A percentile compares a stretch with the other conserved stretches of the same genome.
These are phyloP conservation scores for Metarhizium album DNA, from an alignment of 2,329 filamentous ascomycete species.

Conservation along the genomic window DNA sequence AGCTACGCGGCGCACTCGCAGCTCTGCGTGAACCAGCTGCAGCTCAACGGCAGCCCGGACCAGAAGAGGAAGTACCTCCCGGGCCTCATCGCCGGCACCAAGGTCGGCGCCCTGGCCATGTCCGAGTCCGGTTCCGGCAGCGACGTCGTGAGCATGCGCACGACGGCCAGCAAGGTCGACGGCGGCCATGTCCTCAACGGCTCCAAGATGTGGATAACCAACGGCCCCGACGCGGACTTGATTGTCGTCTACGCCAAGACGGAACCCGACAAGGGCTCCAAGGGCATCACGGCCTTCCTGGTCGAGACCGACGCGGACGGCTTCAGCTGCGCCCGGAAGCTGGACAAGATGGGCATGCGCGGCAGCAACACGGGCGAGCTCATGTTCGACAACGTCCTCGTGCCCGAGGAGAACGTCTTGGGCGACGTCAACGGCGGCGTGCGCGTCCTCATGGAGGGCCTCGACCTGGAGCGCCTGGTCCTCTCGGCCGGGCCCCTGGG, in stretches of 20 bases:
- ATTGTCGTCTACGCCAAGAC: conserved; percentile 98
- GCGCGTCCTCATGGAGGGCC: conserved; percentile 86
- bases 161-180: conserved; percentile 65
- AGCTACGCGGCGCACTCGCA: conserved; percentile 96
- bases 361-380: conserved; percentile 94
- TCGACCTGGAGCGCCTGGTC: conserved; percentile 88
- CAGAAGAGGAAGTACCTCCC: conserved; percentile 80
- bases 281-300: conserved; percentile 92
- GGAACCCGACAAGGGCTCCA: conserved; percentile 64
- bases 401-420: conserved; percentile 71
- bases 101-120: conserved; percentile 87
- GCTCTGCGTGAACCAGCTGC: conserved; percentile 91
- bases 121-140: conserved; percentile 82
- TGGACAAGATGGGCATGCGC: conserved; percentile 97
- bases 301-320: conserved; percentile 62
- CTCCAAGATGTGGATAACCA: conserved; percentile 99
- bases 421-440: conserved; percentile 75
- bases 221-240: conserved; percentile 85
- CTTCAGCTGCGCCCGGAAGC: conserved; percentile 79
- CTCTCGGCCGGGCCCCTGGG: conserved; percentile 84
- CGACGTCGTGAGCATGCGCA: conserved; percentile 95
- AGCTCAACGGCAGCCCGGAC: conserved; percentile 68
- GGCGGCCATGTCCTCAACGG: conserved; percentile 81
- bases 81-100: conserved; percentile 66
- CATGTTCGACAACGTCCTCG: conserved; percentile 82